Conservation (phyloP, 768 basidiomycete species). For the Lactarius sp. region DNA sequence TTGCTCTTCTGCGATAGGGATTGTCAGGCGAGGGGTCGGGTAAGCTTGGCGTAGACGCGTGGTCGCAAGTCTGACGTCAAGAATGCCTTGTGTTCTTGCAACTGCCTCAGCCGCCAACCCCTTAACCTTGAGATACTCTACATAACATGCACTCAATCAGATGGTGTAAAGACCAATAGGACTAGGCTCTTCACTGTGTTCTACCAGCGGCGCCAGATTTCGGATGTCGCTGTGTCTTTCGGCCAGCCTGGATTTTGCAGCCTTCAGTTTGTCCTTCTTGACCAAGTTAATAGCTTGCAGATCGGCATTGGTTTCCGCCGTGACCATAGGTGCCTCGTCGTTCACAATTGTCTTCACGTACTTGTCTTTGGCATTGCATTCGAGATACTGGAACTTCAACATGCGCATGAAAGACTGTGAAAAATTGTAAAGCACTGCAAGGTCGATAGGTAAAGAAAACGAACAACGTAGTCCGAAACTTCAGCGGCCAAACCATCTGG, state of each 20-base stretch:
- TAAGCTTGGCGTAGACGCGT: slow-evolving; percentile 78
- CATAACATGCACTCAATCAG: not conserved
- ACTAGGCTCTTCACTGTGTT: slow-evolving; percentile 45
- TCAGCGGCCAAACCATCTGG: slow-evolving; percentile 34
- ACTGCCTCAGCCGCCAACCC: slow-evolving; percentile 50
- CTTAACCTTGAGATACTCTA: slow-evolving; percentile 60
- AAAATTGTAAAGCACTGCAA: not conserved
- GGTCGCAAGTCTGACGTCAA: slow-evolving; percentile 76
- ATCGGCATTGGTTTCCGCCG: slow-evolving; percentile 72
- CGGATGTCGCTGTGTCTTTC: slow-evolving; percentile 60
- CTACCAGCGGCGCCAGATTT: slow-evolving; percentile 60
- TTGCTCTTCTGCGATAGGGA: slow-evolving; percentile 65
- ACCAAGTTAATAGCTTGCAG: slow-evolving; percentile 54
- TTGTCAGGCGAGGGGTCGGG: slow-evolving; percentile 74
- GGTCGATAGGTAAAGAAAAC: slow-evolving; percentile 27
- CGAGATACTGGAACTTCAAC: slow-evolving; percentile 84
- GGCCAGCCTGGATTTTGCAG: slow-evolving; percentile 55
- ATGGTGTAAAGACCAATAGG: not conserved
- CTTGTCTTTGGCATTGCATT: slow-evolving; percentile 87
- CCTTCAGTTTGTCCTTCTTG: slow-evolving; percentile 66
- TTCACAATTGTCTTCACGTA: slow-evolving; percentile 84
- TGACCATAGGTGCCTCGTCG: slow-evolving; percentile 77
- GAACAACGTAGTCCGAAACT: slow-evolving; percentile 56
- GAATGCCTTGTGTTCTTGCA: slow-evolving; percentile 65
- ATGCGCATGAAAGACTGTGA: slow-evolving; percentile 65